phyloP scores from a whole-genome alignment of 179 eudicot species.

The Carnegiea gigantea region DNA sequence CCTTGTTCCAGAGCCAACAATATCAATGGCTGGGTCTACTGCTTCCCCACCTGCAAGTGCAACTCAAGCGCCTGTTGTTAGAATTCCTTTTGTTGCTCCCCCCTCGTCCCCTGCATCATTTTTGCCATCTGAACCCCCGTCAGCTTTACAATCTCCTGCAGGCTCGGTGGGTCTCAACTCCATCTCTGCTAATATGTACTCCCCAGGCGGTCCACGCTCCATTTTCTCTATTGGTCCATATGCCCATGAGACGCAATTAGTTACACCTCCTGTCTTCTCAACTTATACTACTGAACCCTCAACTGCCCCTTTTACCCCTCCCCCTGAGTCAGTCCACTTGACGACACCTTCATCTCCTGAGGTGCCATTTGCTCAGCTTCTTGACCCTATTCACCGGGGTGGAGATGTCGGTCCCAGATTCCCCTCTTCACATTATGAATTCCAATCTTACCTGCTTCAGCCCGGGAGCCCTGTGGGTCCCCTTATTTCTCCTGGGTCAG shows the following conservation, averaged over 20 bases:
- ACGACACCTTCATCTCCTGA: conserved; percentile 98
- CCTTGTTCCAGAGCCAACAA: conserved; percentile 63
- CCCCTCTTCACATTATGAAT: conserved; percentile 65
- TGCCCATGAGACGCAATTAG: conserved; percentile 89
- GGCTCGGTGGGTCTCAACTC: conserved; percentile 60
- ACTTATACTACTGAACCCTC: conserved; percentile 88
- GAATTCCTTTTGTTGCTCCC: conserved; percentile 75
- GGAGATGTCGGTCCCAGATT: conserved; percentile 47
- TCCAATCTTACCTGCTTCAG: conserved; percentile 73
- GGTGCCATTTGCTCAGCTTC: conserved; percentile 91
- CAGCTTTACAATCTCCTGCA: conserved; percentile 74
- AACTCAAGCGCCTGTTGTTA: conserved; percentile 41
- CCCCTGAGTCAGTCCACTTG: conserved; percentile 83
- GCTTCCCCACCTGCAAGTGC: conserved; percentile 38
- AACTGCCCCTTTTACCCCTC: conserved; percentile 95
- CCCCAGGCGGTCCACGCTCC: conserved; percentile 74
- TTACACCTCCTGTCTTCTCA: conserved; percentile 94
- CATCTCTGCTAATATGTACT: conserved; percentile 61
- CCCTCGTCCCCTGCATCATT: conserved; percentile 98
- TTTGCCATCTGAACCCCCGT: conserved; percentile 84
- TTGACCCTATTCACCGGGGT: conserved; percentile 58
- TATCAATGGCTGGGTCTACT: conserved; percentile 31
- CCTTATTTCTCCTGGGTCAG: conserved; percentile 86
- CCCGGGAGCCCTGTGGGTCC: conserved; percentile 93
- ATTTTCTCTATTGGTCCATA: conserved; percentile 91